A percentile compares a stretch with the other conserved stretches of the same genome.
phyloP scores from a whole-genome alignment of 75 land plant genomes.

The Chamaecyparis obtusa region DNA sequence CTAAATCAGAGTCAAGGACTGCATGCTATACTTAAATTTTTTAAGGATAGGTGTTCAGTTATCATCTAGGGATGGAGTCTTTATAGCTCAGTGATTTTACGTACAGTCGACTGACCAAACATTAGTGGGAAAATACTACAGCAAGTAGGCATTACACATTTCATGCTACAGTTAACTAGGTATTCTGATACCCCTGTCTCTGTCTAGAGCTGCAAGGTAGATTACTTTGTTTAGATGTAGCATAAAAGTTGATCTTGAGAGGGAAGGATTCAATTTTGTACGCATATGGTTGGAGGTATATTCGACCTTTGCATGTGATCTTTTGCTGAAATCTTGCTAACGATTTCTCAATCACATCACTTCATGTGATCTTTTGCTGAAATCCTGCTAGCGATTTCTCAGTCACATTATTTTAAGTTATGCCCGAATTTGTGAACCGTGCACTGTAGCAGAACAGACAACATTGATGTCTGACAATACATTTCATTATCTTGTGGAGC shows the following conservation, averaged over 20 bases:
- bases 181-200: background rate
- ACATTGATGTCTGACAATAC: background rate
- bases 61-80: background rate
- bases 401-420: background rate
- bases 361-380: too few relatives aligned
- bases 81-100: too few relatives aligned
- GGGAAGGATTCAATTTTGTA: background rate
- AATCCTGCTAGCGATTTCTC: background rate
- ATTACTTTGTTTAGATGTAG: background rate
- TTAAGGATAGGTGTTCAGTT: background rate
- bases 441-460: background rate
- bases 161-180: background rate
- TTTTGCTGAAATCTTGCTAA: background rate
- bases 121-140: background rate
- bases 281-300: background rate
- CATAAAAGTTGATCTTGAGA: background rate
- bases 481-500: background rate
- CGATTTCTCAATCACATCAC: background rate
- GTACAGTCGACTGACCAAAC: background rate
- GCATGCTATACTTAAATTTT: background rate
- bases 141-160: background rate
- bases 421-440: background rate
- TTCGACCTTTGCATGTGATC: background rate
- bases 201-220: background rate
- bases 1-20: background rate